Evolutionary conservation across 2,329 filamentous ascomycete species (phyloP).

Genomic region (Uncinocarpus reesii): DNA sequence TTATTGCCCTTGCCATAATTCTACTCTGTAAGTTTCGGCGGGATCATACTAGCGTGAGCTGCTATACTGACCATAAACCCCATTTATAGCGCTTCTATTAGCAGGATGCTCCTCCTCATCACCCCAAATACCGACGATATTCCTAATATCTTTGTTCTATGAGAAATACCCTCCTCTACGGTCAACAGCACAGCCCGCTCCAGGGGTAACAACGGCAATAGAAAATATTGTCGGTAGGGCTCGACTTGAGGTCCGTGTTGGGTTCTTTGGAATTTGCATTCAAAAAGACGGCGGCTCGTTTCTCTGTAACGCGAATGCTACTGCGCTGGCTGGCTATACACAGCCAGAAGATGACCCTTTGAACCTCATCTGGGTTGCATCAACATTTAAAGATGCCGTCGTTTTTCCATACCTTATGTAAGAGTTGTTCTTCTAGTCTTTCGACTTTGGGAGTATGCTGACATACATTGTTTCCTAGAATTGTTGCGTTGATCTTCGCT

Average conservation of each 20-base stretch:
- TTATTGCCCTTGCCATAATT: conserved; percentile 89
- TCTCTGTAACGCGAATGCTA: conserved; percentile 96
- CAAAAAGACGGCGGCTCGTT: conserved; percentile 82
- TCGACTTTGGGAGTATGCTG: conserved; percentile 8
- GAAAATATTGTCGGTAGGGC: conserved; percentile 81
- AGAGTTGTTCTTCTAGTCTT: conserved; percentile 27
- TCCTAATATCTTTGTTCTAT: conserved; percentile 97
- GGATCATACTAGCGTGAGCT: conserved; percentile 14
- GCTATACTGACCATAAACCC: conserved; percentile 18
- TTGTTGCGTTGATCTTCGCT: conserved; percentile 94
- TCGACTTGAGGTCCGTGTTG: conserved; percentile 77
- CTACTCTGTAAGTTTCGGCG: conserved; percentile 65
- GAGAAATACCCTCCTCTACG: conserved; percentile 72
- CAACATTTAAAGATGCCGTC: conserved; percentile 96
- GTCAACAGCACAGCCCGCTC: conserved; percentile 79
- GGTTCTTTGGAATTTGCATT: conserved; percentile 96
- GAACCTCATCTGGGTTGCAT: conserved; percentile 93
- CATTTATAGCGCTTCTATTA: conserved; percentile 65
- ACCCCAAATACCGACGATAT: conserved; percentile 87
- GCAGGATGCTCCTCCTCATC: conserved; percentile 96
- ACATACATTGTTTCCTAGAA: conserved; percentile 43
- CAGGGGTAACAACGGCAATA: conserved; percentile 74
- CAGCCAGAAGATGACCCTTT: conserved; percentile 86
- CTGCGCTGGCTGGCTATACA: conserved; percentile 78
- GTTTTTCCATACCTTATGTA: conserved; percentile 95